Evolutionary conservation across 331 rosid genomes (phyloP), one percentile per base, ranked within the genome.

Genomic region (Rosa hybrid): DNA sequence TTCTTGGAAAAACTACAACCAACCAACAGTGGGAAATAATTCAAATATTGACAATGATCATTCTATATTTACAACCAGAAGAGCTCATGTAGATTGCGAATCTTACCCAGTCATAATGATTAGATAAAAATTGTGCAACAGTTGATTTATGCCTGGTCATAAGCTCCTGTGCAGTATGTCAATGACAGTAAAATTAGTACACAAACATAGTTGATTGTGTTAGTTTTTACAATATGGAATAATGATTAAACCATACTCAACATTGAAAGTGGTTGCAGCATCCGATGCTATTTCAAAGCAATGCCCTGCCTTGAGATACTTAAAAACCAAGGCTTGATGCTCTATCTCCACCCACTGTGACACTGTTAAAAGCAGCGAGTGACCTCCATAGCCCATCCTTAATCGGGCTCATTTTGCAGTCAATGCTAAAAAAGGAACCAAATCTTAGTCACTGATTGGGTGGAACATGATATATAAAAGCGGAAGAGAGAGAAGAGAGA

Each of bases 91-190:
- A 18, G 27, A 34, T 34, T 46, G 41, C 1, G 39, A 23, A 53
- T 39, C 88, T 41, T 73, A 87, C 90, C 88, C 88, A 84, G 6
- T 84, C 85, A 77, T 82, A 87, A 53, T 82, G 82, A 13, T 82
- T 46, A 20, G 85, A 82, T 80, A 87, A 88, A 79, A 84, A 87
- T 51, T 87, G 81, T 45, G 90, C 90, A 18, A 80, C 88, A 2
- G 86, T 87, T 49, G 90, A 87, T 74, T 84, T 87, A 82, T 87
- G 90, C 83, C 90, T 87, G 0, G 88, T 87, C 90, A 87, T 72
- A 62, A 87, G 86, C 79, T 87, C 90, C 90, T 87, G 77, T 21
- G 21, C 12, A 64, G 38, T 4, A 11, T 5, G 56, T 45, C 57
- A 27, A 41, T 9, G 50, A 30, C 2, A 67, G 25, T 9, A 16